Evolutionary conservation across 345 rosid genomes (phyloP).

Genomic region (Trapa incisa): DNA sequence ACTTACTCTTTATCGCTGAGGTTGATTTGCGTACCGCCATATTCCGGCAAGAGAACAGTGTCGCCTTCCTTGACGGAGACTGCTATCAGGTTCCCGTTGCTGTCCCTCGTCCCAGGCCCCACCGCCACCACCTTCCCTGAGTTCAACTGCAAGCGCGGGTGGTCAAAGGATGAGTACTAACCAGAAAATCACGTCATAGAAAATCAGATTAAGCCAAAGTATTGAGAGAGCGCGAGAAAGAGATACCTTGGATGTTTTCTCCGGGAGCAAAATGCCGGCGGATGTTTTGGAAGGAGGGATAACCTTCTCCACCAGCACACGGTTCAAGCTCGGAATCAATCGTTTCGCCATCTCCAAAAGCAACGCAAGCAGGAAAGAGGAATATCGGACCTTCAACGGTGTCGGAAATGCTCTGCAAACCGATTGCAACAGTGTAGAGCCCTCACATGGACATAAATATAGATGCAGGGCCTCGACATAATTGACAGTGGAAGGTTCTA

Average conservation of each 20-base stretch:
- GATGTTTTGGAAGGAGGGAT: conserved; percentile 69
- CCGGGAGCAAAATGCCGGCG: conserved; percentile 71
- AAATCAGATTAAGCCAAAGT: neutral
- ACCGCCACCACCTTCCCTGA: conserved; percentile 70
- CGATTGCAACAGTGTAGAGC: neutral
- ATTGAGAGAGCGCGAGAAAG: neutral
- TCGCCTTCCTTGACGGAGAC: conserved; percentile 75
- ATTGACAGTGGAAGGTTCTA: neutral
- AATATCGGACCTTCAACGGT: neutral
- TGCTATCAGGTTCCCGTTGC: conserved; percentile 48
- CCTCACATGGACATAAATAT: neutral
- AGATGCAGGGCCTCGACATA: neutral
- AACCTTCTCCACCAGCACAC: conserved; percentile 69
- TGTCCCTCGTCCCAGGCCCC: conserved; percentile 55
- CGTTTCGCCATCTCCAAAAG: conserved; percentile 56
- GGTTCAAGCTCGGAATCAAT: conserved; percentile 54
- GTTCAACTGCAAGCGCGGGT: conserved; percentile 39
- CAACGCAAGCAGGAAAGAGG: neutral
- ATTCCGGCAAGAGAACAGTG: conserved; percentile 74
- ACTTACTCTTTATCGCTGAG: conserved; percentile 74
- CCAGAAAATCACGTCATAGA: neutral
- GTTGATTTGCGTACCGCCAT: conserved; percentile 66
- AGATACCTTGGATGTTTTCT: conserved; percentile 46
- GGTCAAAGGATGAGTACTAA: neutral
- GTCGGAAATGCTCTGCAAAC: neutral